Percentiles rank a stretch among this genome's conserved stretches.
These are phyloP conservation scores for Barnettozyma hawaiiensis DNA, from an alignment of 1,139 yeast species.

Conservation along the genomic window DNA sequence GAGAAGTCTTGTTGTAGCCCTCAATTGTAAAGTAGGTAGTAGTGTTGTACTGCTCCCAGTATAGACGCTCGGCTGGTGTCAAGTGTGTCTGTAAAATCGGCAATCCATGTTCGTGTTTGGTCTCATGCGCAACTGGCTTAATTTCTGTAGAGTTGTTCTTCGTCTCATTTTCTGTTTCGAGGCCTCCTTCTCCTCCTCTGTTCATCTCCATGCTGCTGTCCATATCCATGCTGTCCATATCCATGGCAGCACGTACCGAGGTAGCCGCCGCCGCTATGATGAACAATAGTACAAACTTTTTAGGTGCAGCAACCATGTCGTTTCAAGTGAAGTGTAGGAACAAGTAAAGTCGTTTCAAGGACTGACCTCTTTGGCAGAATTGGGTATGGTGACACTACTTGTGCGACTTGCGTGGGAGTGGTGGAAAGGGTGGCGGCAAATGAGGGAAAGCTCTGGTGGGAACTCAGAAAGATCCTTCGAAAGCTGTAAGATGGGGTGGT, in stretches of 20 bases:
- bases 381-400: not conserved
- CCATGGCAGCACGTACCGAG: slow-evolving; percentile 1
- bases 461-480: not conserved
- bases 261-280: slow-evolving; percentile 1
- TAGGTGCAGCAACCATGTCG: not conserved
- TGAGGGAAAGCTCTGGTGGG: not conserved
- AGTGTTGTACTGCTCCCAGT: slow-evolving; percentile 80
- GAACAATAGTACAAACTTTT: not conserved
- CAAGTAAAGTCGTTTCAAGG: not conserved
- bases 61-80: slow-evolving; percentile 64
- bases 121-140: slow-evolving; percentile 41
- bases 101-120: slow-evolving; percentile 58
- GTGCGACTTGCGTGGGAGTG: not conserved
- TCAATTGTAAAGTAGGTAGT: slow-evolving; percentile 68
- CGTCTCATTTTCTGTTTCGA: not conserved
- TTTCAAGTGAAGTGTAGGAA: not conserved
- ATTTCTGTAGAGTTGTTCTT: slow-evolving; percentile 12
- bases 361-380: not conserved
- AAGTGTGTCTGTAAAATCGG: slow-evolving; percentile 69
- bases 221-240: slow-evolving; percentile 10
- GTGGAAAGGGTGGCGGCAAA: not conserved
- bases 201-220: slow-evolving; percentile 21
- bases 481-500: not conserved
- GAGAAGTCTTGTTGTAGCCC: slow-evolving; percentile 42
- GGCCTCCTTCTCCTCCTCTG: too few species aligned